Conservation (phyloP, 2,329 filamentous ascomycete species). For the Davidsoniella virescens region DNA sequence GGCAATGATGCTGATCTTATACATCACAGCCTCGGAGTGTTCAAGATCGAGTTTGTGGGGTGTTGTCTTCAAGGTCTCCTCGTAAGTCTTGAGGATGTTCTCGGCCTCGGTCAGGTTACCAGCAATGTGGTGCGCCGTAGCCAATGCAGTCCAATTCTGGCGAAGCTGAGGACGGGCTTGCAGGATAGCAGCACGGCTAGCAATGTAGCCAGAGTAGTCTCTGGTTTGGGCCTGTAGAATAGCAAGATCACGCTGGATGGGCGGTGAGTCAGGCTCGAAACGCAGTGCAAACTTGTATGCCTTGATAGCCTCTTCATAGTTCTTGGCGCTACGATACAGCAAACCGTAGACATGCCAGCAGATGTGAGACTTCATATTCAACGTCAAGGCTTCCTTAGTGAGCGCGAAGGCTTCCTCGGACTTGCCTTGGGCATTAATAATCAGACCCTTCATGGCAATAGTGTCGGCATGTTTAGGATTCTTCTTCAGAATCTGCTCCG, state of each 20-base stretch:
- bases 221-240: conserved; percentile 91
- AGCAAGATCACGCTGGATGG: conserved; percentile 88
- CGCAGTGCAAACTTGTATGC: conserved; percentile 92
- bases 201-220: conserved; percentile 84
- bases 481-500: conserved; percentile 92
- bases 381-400: conserved; percentile 79
- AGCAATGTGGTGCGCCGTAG: conserved; percentile 80
- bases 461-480: conserved; percentile 94
- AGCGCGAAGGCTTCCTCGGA: conserved; percentile 86
- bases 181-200: conserved; percentile 77
- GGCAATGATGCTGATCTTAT: conserved; percentile 89
- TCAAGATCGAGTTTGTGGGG: conserved; percentile 70
- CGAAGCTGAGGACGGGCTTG: conserved; percentile 65
- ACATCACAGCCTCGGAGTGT: conserved; percentile 83
- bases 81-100: conserved; percentile 78
- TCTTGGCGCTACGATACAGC: conserved; percentile 84
- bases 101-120: conserved; percentile 77
- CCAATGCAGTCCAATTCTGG: conserved; percentile 95
- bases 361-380: conserved; percentile 98
- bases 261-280: conserved; percentile 82
- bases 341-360: conserved; percentile 99
- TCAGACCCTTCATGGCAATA: conserved; percentile 96
- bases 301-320: conserved; percentile 98
- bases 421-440: conserved; percentile 84
- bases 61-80: conserved; percentile 74